Base-by-base conservation (phyloP, 176 grass and related monocot species). In the Ananas comosus region DNA sequence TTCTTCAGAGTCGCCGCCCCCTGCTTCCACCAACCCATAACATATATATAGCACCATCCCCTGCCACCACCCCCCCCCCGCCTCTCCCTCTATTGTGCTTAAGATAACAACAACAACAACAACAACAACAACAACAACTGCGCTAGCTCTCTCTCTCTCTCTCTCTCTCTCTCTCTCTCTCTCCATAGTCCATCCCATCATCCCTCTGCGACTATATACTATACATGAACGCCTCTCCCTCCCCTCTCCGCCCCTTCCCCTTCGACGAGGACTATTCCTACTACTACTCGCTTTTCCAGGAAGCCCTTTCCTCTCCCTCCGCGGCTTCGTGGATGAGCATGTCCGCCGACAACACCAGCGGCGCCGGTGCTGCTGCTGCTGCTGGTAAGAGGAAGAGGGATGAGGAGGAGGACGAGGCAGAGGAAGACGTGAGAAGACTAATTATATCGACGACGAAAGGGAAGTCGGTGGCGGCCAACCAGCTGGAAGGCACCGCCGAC, bases 331-430 rank as follows among this genome's bases (percentile, higher is more conserved):
- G 0, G 33, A 42, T 42, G 29, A 33, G 29, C 29, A 33, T 4
- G 33, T 4, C 33, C 4, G 1, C 25, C 19, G 14, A 8, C 9
- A n/a, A 11, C 50, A 13, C 5, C 50, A 21, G 9, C 68, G 5
- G 9, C 51, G 51, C 2, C 24, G 4, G 16, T 14, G 10, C 13
- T 11, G 1, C 51, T 14, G 12, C 72, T 18, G 6, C 22, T 9
- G 49, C 70, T 66, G 12, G 22, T 28, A 77, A 75, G n/a, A 63
- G 13, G 51, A 68, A 79, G 72, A 94, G 87, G 74, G 58, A 83
- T 49, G 68, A 67, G 23, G 33, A 74, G 49, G 76, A 56, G 13
- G 74, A 27, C 49, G 28, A 21, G 51, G 29, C 54, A 3, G 52
- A 56, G 9, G 63, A 18, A 14, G 53, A 11, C 50, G 64, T 64